phyloP scores from a whole-genome alignment of 805 yeast genomes.

The Yarrowia phangngaensis region DNA sequence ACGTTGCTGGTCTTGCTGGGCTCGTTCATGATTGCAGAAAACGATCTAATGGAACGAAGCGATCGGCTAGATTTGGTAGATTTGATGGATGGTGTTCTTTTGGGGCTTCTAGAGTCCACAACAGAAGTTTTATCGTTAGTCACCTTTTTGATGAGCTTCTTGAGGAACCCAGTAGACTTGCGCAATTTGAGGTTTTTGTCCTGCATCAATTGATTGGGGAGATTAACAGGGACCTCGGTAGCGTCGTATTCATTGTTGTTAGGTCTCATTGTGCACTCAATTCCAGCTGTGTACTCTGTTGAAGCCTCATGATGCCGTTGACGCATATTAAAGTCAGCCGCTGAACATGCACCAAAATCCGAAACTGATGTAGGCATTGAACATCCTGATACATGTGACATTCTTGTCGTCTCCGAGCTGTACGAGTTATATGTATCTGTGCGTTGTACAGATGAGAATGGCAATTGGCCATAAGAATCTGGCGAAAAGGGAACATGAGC shows the following conservation, averaged over 20 bases:
- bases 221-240: slow-evolving; percentile 30
- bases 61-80: slow-evolving; percentile 11
- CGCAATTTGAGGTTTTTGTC: slow-evolving; percentile 33
- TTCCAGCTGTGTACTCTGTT: slow-evolving; percentile 11
- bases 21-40: slow-evolving; percentile 28
- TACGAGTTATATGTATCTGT: slow-evolving; percentile 14
- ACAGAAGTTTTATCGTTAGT: slow-evolving; percentile 3
- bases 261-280: slow-evolving; percentile 13
- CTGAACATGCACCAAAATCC: slow-evolving; percentile 9
- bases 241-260: slow-evolving; percentile 2
- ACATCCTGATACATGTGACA: slow-evolving; percentile 20
- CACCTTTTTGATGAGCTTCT: slow-evolving; percentile 31
- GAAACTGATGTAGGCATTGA: slow-evolving; percentile 13
- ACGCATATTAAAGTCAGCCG: slow-evolving; percentile 16
- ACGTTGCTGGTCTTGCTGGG: slow-evolving; percentile 20
- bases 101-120: slow-evolving; percentile 1
- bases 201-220: slow-evolving; percentile 29
- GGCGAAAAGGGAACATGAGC: slow-evolving; percentile 12
- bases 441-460: slow-evolving; percentile 1
- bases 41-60: slow-evolving; percentile 30
- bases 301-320: slow-evolving; percentile 13
- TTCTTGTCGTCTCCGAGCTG: slow-evolving; percentile 9
- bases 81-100: slow-evolving; percentile 8
- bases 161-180: slow-evolving; percentile 36
- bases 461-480: slow-evolving; percentile 9